Conservation (phyloP, 2,329 filamentous ascomycete species). For the Pyrenophora graminea region DNA sequence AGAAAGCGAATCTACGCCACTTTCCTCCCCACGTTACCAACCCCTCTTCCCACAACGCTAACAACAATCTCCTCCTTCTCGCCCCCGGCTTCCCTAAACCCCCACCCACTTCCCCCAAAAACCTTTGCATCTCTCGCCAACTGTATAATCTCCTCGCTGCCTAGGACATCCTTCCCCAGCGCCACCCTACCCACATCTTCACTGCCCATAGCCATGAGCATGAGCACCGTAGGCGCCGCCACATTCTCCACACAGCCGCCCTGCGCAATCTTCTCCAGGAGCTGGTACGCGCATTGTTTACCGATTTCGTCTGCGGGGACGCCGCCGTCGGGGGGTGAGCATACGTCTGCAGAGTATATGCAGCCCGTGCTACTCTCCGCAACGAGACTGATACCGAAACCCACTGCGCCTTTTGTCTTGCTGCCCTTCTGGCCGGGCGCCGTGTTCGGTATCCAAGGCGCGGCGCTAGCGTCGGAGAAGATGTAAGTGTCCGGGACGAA, state of each 20-base stretch:
- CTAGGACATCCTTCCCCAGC: conserved; percentile 79
- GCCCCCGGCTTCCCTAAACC: conserved; percentile 63
- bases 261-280: conserved; percentile 79
- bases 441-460: conserved; percentile 66
- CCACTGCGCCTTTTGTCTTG: conserved; percentile 71
- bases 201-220: conserved; percentile 95
- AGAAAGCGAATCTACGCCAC: conserved; percentile 59
- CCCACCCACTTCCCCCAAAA: conserved; percentile 93
- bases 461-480: conserved; percentile 68
- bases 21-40: conserved; percentile 94
- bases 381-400: conserved; percentile 87
- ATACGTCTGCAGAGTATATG: conserved; percentile 84
- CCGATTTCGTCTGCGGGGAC: conserved; percentile 89
- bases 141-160: conserved; percentile 76
- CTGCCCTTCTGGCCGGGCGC: conserved; percentile 66
- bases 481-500: conserved; percentile 90
- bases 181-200: conserved; percentile 91
- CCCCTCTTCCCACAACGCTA: conserved; percentile 88
- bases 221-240: conserved; percentile 75
- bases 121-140: conserved; percentile 81
- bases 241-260: conserved; percentile 80
- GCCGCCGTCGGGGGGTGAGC: conserved; percentile 74
- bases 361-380: conserved; percentile 87
- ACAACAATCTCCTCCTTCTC: conserved; percentile 75
- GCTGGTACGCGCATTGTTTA: conserved; percentile 82